Base-by-base conservation (phyloP, 495 filamentous ascomycete genomes). In the Neurospora discreta region DNA sequence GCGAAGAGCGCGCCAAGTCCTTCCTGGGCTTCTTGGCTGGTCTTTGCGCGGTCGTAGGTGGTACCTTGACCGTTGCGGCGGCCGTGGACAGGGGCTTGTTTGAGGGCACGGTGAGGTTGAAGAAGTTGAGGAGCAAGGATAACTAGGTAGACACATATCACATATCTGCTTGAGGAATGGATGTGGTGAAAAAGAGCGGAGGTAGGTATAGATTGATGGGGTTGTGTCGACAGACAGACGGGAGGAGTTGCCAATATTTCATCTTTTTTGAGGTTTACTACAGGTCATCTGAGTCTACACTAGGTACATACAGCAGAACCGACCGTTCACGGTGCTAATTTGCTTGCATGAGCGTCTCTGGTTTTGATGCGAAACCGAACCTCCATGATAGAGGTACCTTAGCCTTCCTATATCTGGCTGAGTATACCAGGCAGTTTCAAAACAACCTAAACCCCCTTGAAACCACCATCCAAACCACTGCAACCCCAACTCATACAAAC, bases 1-100 rank as follows among this genome's bases (percentile, higher is more conserved):
- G 93, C 46, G 95, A 99, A 84, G 91, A 91, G 73, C 89, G 93
- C 23, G 82, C 89, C 20, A 98, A 98, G 84, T 89, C 90, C 18
- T 95, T 98, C 80, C 87, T 91, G 1, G 91, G 92, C 6, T 98
- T 99, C 84, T 77, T 99, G 58, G 93, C 95, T 2, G 95, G 96
- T 67, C 88, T 98, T 8, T 98, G 95, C 78, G 94, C 95, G 26
- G 90, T 98, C 68, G 90, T 99, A 58, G 95, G 95, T 72, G 95
- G 95, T 74, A 98, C 95, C 0, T 80, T 99, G 73, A 99, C 95
- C 1, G 95, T 99, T 9, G 95, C 95, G 39, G 95, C 95, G 11
- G 94, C 95, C 13, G 82, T 99, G 18, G 95, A 99, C 78, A 89
- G 96, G 26, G 93, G 90, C 44, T 81, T 98, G 58, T 99, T 97